Base-by-base conservation (phyloP, 2,329 filamentous ascomycete species). In the Diatrype stigma region DNA sequence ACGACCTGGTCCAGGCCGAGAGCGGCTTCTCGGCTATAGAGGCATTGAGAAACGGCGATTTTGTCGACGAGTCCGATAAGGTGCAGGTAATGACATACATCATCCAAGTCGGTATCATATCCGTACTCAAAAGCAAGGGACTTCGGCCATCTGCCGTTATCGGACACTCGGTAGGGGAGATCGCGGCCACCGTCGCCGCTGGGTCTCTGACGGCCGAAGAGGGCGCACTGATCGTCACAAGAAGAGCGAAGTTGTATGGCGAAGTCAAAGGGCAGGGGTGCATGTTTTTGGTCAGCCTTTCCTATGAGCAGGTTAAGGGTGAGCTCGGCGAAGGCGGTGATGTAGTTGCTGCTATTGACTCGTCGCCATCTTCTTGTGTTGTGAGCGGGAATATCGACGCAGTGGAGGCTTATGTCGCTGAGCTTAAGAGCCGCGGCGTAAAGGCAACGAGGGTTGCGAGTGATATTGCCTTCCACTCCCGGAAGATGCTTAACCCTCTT, bases 81-180 rank as follows among this genome's bases (percentile, higher is more conserved):
- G 53, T 69, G 5, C 69, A 70, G 48, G 51, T 67, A 2, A 51
- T 70, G 11, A 71, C 67, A 0, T 73, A 66, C 42, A 51, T 67
- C 5, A 62, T 73, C 30, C 71, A 74, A 46, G 57, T 64, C 49
- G 67, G 63, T 1, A 57, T 72, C 2, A 52, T 49, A 17, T 60
- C 61, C 0, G 46, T 71, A 1, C 63, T 74, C 1, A 51, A 56
- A 26, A 55, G 56, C 6, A 61, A 63, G 26, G 68, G 68, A 0
- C 30, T 69, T 0, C 28, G 48, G 3, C 70, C 71, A 1, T 48
- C 62, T 8, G 71, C 70, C 0, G 59, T 74, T 6, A 66, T 73
- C 37, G 71, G 71, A 1, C 71, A 74, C 48, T 73, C 71, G 0
- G 64, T 72, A 2, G 71, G 72, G 2, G 72, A 74, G 51, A 69